Conservation (phyloP, 2,329 filamentous ascomycete genomes). For the Zalaria sp. region DNA sequence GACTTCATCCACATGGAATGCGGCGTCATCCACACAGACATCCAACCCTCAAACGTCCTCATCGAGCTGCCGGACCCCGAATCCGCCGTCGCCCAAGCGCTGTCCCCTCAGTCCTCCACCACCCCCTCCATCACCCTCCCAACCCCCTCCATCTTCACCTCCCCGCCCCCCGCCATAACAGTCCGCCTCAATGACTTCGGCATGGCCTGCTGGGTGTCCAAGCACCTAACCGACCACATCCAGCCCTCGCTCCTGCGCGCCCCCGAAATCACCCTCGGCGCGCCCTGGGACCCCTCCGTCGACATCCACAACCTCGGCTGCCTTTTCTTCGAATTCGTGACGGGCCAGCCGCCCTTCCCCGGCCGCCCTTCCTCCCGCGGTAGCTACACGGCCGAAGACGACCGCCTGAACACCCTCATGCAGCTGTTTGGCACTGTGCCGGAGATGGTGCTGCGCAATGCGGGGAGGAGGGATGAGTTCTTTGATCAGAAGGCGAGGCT, state of each 20-base stretch:
- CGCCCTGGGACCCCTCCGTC: constrained; percentile 12
- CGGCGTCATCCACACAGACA: constrained; percentile 10
- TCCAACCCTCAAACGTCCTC: constrained; percentile 15
- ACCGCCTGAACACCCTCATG: constrained; percentile 9
- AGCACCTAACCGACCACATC: constrained; percentile 12
- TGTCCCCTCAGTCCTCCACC: not conserved
- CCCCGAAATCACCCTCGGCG: constrained; percentile 14
- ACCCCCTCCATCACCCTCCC: constrained; percentile 3
- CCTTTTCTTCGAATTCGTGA: constrained; percentile 10
- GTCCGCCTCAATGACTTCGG: constrained; percentile 14
- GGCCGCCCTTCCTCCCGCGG: constrained; percentile 4
- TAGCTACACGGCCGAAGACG: constrained; percentile 7
- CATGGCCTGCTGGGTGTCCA: constrained; percentile 10
- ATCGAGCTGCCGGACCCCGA: constrained; percentile 7
- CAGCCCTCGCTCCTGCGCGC: constrained; percentile 14
- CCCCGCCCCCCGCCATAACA: constrained; percentile 1
- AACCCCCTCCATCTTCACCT: constrained; percentile 3
- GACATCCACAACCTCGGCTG: constrained; percentile 16
- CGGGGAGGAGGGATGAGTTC: constrained; percentile 5
- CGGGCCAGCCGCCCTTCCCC: constrained; percentile 9
- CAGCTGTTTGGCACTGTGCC: constrained; percentile 8
- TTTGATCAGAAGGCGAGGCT: constrained; percentile 5
- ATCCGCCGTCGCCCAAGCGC: not conserved
- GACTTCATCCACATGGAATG: constrained; percentile 8
- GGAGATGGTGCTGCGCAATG: constrained; percentile 6